Percentiles rank a stretch among this genome's conserved stretches.
Conservation (phyloP, 345 rosid species). For the Aquilaria malaccensis region DNA sequence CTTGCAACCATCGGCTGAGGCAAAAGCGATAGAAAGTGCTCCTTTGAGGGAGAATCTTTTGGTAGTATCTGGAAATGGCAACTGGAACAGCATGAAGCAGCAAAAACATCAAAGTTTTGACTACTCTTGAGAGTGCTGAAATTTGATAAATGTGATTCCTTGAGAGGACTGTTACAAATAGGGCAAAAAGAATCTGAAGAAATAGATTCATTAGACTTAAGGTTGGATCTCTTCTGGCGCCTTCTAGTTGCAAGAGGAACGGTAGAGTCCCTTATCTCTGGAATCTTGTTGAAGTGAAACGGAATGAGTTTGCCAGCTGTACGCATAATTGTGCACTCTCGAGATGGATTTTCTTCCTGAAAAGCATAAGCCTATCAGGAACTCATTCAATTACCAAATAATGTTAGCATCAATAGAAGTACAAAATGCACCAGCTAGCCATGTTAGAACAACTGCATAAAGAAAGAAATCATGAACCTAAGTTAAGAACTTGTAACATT, state of each 20-base stretch:
- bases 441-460: too few relatives aligned
- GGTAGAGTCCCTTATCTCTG: conserved; percentile 51
- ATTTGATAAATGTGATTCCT: conserved; percentile 29
- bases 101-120: conserved; percentile 26
- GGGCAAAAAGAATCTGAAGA: conserved; percentile 76
- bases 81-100: conserved; percentile 66
- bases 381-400: background rate
- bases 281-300: conserved; percentile 75
- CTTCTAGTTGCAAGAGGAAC: conserved; percentile 78
- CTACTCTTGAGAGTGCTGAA: conserved; percentile 14
- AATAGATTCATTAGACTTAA: conserved; percentile 49
- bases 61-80: conserved; percentile 88
- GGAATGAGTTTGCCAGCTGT: conserved; percentile 95
- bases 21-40: conserved; percentile 44
- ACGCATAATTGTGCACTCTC: conserved; percentile 79
- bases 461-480: too few relatives aligned
- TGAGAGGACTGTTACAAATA: conserved; percentile 66
- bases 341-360: conserved; percentile 89
- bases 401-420: conserved; percentile 4
- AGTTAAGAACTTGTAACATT: too few relatives aligned
- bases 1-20: conserved; percentile 47
- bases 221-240: conserved; percentile 66
- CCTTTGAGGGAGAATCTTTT: conserved; percentile 43
- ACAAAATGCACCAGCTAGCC: background rate
- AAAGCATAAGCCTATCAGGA: conserved; percentile 14